Base-by-base conservation (phyloP, 2,329 filamentous ascomycete genomes). In the Teratosphaeria epicoccoides region DNA sequence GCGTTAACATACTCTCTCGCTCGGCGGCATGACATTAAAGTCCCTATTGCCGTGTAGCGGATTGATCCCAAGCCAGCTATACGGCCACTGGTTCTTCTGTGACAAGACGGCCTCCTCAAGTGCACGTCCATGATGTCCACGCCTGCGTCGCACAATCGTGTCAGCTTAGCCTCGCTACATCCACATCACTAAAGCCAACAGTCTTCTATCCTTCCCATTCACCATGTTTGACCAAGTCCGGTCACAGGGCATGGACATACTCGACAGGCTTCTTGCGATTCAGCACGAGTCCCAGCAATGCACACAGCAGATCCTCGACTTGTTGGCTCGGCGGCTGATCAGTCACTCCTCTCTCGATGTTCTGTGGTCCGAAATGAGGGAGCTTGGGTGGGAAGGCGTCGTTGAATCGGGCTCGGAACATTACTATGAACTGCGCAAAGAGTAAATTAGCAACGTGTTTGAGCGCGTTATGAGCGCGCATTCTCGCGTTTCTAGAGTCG, bases 191-290 rank as follows among this genome's bases (percentile, higher is more conserved):
- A 14, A 29, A 14, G n/a, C 24, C 24, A 20, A 6, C 20, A 28
- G 11, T 17, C 23, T 24, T 24, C 7, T 24, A 4, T n/a, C n/a
- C 12, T 26, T 20, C 17, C 44, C 43, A 58, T 50, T 56, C 59
- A 57, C 44, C 28, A 22, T 12, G 11, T 45, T 10, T 25, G 5
- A 20, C 25, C n/a, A 17, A 20, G 29, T 43, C 26, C 28, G 46
- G 6, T n/a, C 20, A 24, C 49, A 25, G 49, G 11, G 20, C 66
- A 57, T 57, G 56, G 59, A 74, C 88, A 71, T 81, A 97, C 93
- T 98, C 95, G 67, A 97, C 87, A 72, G 95, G 90, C 69, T 98
- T 95, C 76, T 98, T 97, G 70, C 93, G 84, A 71, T 98, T 98
- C 64, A 98, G 77, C 51, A 96, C 81, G 61, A 98, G 76, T 26